Evolutionary conservation across 78 protist genomes (phyloP), one percentile per base, ranked within the genome.

Genomic region (Dictyostelium brefeldianum): DNA sequence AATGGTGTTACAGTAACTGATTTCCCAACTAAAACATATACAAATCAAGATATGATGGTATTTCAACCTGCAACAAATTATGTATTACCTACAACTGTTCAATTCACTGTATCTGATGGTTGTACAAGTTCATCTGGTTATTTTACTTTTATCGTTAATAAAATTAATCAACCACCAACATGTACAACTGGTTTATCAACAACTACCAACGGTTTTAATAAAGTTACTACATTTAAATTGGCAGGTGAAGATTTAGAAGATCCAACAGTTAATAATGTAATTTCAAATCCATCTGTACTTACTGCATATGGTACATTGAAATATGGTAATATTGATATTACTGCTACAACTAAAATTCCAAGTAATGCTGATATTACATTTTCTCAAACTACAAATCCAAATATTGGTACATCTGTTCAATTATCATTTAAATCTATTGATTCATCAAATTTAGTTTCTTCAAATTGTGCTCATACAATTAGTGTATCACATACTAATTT

Each of bases 171-270:
- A 31, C 22, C 50, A 67, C 75, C 75, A 31, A 36, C 11, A 3
- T 62, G 70, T 62, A 18, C 36, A 22, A 59, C 3, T 36, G 22
- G 27, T 11, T 3, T 5, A 22, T 9, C 64, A 3, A 56, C 64
- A 62, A 25, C 27, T 25, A 2, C 36, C 15, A 31, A 29, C 14
- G 8, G 8, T 4, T 57, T n/a, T 3, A 57, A 20, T 22, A n/a
- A n/a, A 57, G 29, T 1, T 8, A 14, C 22, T 20, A 14, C 3
- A 20, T 18, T 62, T 25, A 25, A 29, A 62, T 62, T 62, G 4
- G 11, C 20, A 22, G 87, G 79, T 36, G 22, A 11, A n/a, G 94
- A 74, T 56, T 14, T 47, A 0, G 81, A 89, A 20, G 75, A 67
- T 67, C 20, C 67, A 15, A 57, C 29, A 12, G 25, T 48, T n/a